These are phyloP conservation scores for Penicillium sp. DNA, from an alignment of 2,329 filamentous ascomycete species.

Conservation along the genomic window DNA sequence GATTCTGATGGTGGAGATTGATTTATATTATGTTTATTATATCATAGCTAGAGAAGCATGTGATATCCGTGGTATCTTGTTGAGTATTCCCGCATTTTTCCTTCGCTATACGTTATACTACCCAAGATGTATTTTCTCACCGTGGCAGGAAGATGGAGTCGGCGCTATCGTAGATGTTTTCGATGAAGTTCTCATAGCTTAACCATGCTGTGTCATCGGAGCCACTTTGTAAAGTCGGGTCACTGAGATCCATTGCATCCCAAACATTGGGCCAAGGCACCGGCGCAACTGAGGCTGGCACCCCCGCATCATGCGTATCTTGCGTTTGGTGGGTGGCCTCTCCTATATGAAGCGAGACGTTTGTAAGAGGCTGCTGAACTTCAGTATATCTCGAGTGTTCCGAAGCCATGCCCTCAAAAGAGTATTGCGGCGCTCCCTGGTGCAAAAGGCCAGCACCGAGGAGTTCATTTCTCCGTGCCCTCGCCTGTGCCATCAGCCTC, in stretches of 20 bases:
- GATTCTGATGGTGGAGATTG: too few species aligned
- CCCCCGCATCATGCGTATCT: not conserved
- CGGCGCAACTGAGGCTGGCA: conserved; percentile 1
- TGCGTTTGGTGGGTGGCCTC: not conserved
- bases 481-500: conserved; percentile 31
- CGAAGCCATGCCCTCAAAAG: not conserved
- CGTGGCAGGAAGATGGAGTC: conserved; percentile 23
- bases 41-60: too few species aligned
- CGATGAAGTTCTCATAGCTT: conserved; percentile 32
- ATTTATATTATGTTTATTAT: too few species aligned
- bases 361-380: not conserved
- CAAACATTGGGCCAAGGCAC: conserved; percentile 25
- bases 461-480: conserved; percentile 15
- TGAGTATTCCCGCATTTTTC: too few species aligned
- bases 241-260: conserved; percentile 26
- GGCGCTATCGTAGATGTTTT: conserved; percentile 27
- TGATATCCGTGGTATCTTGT: too few species aligned
- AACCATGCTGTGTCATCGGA: conserved; percentile 26
- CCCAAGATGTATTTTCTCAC: not conserved
- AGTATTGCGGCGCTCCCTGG: not conserved
- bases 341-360: not conserved
- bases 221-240: conserved; percentile 3
- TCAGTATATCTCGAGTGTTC: not conserved
- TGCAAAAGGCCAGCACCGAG: conserved; percentile 3
- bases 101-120: not conserved